Conservation (phyloP, 2,329 filamentous ascomycete genomes). For the Aspergillus uvarum region DNA sequence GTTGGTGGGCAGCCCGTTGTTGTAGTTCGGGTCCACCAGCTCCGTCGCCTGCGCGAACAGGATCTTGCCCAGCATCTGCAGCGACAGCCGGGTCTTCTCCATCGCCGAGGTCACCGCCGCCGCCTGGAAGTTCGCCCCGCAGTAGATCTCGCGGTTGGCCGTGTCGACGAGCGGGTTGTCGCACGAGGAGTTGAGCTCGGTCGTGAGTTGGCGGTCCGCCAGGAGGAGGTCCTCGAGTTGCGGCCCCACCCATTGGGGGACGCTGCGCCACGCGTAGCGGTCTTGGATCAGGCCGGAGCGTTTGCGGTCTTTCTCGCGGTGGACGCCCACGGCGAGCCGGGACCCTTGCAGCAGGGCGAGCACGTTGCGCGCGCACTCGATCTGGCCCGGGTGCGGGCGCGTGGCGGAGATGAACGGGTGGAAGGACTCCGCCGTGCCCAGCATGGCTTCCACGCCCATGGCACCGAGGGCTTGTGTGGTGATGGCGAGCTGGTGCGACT, state of each 20-base stretch:
- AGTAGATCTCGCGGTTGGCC: slow-evolving; percentile 45
- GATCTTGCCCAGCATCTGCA: slow-evolving; percentile 60
- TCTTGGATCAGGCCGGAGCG: slow-evolving; percentile 55
- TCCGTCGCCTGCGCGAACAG: slow-evolving; percentile 64
- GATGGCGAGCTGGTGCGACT: slow-evolving; percentile 54
- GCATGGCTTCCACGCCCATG: slow-evolving; percentile 60
- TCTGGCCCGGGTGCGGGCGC: slow-evolving; percentile 62
- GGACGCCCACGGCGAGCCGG: slow-evolving; percentile 35
- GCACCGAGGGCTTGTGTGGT: slow-evolving; percentile 60
- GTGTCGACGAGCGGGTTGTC: slow-evolving; percentile 64
- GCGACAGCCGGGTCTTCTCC: slow-evolving; percentile 55
- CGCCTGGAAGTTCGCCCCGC: slow-evolving; percentile 69
- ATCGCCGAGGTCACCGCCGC: slow-evolving; percentile 62
- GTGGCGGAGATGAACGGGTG: slow-evolving; percentile 58
- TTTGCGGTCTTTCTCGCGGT: slow-evolving; percentile 18
- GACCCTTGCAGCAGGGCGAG: slow-evolving; percentile 47
- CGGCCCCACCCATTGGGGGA: slow-evolving; percentile 67
- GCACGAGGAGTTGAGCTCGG: slow-evolving; percentile 65
- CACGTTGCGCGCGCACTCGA: slow-evolving; percentile 59
- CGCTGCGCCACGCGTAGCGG: slow-evolving; percentile 63
- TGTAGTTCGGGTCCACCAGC: slow-evolving; percentile 59
- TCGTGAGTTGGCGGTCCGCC: slow-evolving; percentile 55
- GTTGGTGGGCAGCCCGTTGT: slow-evolving; percentile 62
- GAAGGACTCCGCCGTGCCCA: slow-evolving; percentile 56
- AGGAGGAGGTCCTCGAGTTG: slow-evolving; percentile 62